phyloP scores from a whole-genome alignment of 192 early-diverging fungal genomes.

The Kickxella alabastrina region DNA sequence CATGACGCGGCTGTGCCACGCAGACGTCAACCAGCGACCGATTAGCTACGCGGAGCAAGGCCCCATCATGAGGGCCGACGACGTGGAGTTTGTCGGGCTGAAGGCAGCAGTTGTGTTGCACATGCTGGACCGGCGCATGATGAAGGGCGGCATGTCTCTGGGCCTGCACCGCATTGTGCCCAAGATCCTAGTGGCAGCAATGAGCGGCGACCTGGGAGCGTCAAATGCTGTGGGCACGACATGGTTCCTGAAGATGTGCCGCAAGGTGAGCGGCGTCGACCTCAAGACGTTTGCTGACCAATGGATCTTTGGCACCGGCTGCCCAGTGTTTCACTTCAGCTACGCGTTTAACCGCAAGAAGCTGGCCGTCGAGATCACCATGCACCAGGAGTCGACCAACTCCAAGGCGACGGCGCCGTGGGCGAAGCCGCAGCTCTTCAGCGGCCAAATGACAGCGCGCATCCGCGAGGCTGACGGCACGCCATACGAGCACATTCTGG shows the following conservation, averaged over 20 bases:
- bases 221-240: conserved; percentile 61
- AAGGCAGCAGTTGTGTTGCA: conserved; percentile 87
- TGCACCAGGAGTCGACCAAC: conserved; percentile 71
- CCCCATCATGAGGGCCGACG: conserved; percentile 54
- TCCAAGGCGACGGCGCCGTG: conserved; percentile 43
- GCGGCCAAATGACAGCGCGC: conserved; percentile 68
- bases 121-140: conserved; percentile 85
- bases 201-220: conserved; percentile 59
- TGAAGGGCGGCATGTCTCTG: conserved; percentile 67
- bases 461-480: conserved; percentile 80
- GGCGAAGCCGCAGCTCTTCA: conserved; percentile 43
- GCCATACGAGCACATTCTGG: conserved; percentile 78
- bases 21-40: conserved; percentile 86
- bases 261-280: conserved; percentile 84
- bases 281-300: conserved; percentile 81
- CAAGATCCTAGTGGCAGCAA: conserved; percentile 71
- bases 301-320: conserved; percentile 91
- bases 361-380: conserved; percentile 87
- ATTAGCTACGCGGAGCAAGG: conserved; percentile 65
- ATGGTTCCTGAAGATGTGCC: conserved; percentile 74
- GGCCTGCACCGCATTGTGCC: conserved; percentile 75
- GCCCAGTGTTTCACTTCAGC: conserved; percentile 77
- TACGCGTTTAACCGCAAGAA: conserved; percentile 95
- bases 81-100: conserved; percentile 71
- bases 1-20: conserved; percentile 71